Evolutionary conservation across 2,329 filamentous ascomycete genomes (phyloP), one percentile per base, ranked within the genome.

Genomic region (Neodidymelliopsis sp.): DNA sequence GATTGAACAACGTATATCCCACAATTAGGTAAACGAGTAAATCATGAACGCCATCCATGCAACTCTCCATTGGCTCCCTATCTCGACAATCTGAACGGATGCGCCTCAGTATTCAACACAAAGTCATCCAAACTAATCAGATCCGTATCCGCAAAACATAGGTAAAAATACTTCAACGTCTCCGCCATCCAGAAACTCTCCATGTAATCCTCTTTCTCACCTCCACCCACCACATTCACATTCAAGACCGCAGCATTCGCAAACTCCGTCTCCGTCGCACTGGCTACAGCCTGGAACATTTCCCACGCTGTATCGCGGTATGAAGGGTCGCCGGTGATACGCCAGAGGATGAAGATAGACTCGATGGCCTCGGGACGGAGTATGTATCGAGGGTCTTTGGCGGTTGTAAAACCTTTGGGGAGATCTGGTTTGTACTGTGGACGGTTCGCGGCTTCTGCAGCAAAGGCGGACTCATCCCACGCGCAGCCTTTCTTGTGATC

Each of bases 321-420:
- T 50, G 60, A 70, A 22, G 67, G 67, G 41, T 82, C 75, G 10
- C 82, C 82, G 1, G 81, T 84, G 39, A 82, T 79, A 23, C 82
- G 77, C 65, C 83, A 84, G 54, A 84, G 73, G 49, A 84, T 74
- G 59, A 84, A 84, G 9, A 84, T 74, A 2, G 76, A 80, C 58
- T 85, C 82, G 42, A 85, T 80, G 2, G 81, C 81, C 65, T 85
- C 82, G 0, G 82, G 77, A 1, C 77, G 70, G 7, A 79, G 71
- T 16, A 76, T 73, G 52, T 79, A 79, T 4, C 74, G 66, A 7
- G 69, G 58, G 45, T 79, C 76, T 23, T 63, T 63, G 20, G 77
- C 70, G 2, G 63, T 62, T 1, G 71, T 73, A 59, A 78, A 77
- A 12, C 75, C 76, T 45, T 67, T 66, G 0, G 71, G 74, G 2